These are phyloP conservation scores for Aspergillus incahuasiensis DNA, from an alignment of 495 filamentous ascomycete species.

Conservation along the genomic window DNA sequence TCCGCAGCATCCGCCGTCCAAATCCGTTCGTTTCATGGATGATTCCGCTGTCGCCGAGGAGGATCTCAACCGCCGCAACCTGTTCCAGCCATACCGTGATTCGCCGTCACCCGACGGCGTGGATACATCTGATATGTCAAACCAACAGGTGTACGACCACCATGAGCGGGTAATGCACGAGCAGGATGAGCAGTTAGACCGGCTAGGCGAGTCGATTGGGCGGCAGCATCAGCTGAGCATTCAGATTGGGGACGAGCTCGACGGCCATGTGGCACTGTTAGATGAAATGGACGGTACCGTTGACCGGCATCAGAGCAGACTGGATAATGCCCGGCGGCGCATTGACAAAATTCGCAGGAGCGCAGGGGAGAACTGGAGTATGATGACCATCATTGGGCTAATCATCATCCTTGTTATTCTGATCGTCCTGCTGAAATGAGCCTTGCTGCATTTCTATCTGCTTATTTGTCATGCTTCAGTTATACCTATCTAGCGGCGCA, in stretches of 20 bases:
- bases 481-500: constrained; percentile 4
- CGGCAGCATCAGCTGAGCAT: constrained; percentile 90
- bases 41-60: constrained; percentile 52
- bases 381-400: constrained; percentile 70
- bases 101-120: constrained; percentile 53
- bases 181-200: constrained; percentile 91
- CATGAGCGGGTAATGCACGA: constrained; percentile 74
- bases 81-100: constrained; percentile 64
- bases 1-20: constrained; percentile 50
- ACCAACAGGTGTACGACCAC: constrained; percentile 83
- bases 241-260: constrained; percentile 94
- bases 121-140: constrained; percentile 65
- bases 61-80: constrained; percentile 49
- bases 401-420: constrained; percentile 74
- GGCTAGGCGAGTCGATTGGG: constrained; percentile 77
- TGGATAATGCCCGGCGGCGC: constrained; percentile 68
- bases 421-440: constrained; percentile 72
- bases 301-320: constrained; percentile 70
- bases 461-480: constrained; percentile 5
- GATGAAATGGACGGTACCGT: constrained; percentile 82
- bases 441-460: background rate
- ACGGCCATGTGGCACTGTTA: constrained; percentile 79
- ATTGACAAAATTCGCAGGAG: constrained; percentile 64
- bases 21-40: constrained; percentile 86
- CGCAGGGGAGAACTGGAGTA: constrained; percentile 74